Evolutionary conservation across 306 rosid genomes (phyloP), one percentile per base, ranked within the genome.

Genomic region (Lithocarpus polystachyus): DNA sequence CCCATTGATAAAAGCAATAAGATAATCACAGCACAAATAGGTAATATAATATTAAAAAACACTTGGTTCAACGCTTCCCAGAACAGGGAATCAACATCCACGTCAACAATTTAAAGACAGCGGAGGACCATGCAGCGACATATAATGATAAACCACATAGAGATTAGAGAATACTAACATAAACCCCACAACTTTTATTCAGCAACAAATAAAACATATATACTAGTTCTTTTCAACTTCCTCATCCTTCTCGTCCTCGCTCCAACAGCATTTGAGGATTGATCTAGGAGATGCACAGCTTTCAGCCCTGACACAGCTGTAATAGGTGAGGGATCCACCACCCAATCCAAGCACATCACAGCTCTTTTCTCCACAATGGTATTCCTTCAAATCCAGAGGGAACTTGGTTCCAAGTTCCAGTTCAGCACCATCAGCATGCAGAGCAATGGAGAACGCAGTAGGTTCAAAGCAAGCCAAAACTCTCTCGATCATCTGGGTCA

Each of bases 401-500:
- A 74, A 84, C 12, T 59, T 76, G 1, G 59, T n/a, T 5, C 43
- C 74, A 52, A 83, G 79, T 14, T 77, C 48, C 23, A 75, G 81
- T 8, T 76, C 73, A 0, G 61, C 79, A 1, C 28, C 23, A 7
- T 71, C 57, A 5, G 89, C 33, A 67, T 85, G 91, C 87, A 88
- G 56, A 61, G 91, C 87, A 17, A 88, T 69, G 62, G 91, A 88
- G 77, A 85, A 88, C 52, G 76, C 87, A 17, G 77, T 55, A 5
- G 91, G 91, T 59, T 79, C 75, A 79, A 88, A 88, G 65, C 89
- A 88, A 67, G 7, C 84, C 84, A 88, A 55, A 18, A 81, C 91
- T 83, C 91, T 85, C 82, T 74, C 73, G 8, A 85, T 52, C 79
- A 88, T 61, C 56, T 78, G 80, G 76, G 75, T 73, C 84, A 88